Evolutionary conservation across 139 green algal species (phyloP).

Genomic region (Micromonas commoda): DNA sequence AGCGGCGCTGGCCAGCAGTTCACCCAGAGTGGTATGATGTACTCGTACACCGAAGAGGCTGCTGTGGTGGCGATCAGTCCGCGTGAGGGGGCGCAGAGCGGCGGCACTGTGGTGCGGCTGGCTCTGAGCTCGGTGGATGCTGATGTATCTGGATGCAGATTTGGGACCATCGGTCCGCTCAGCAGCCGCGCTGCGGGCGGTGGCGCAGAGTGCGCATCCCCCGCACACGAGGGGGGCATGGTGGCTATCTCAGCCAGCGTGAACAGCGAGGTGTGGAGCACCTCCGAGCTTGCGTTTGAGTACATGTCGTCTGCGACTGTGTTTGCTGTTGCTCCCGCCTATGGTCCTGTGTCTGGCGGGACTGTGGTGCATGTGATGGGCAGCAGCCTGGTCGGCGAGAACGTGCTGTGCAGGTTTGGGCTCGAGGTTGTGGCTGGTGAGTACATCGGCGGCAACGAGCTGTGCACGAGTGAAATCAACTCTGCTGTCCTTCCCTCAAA

Average conservation of each 20-base stretch:
- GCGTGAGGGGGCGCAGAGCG: neutral
- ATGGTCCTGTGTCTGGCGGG: neutral
- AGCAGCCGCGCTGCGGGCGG: neutral
- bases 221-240: neutral
- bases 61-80: neutral
- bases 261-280: neutral
- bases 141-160: neutral
- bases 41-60: neutral
- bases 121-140: neutral
- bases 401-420: neutral
- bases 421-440: neutral
- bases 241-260: neutral
- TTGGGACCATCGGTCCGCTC: neutral
- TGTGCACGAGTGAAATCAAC: neutral
- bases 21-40: neutral
- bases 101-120: neutral
- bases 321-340: neutral
- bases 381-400: neutral
- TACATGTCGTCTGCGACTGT: neutral
- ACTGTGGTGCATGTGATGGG: neutral
- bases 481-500: neutral
- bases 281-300: neutral
- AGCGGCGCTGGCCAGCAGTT: neutral
- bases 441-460: neutral
- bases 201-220: neutral